phyloP scores from a whole-genome alignment of 441 rosid genomes.

The Flueggea neowawraea region DNA sequence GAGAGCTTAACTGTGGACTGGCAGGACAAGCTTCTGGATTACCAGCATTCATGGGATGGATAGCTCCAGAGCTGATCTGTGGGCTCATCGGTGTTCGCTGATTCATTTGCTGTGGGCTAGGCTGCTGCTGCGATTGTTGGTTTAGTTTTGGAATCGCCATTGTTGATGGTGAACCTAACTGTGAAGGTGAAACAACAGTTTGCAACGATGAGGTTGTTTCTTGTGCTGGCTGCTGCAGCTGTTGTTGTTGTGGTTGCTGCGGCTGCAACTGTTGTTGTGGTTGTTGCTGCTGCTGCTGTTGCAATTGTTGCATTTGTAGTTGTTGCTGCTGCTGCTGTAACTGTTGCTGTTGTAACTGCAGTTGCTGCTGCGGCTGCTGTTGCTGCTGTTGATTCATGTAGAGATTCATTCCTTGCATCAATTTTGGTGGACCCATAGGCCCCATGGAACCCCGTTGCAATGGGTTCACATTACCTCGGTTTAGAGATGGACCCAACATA shows the following conservation, averaged over 20 bases:
- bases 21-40: slow-evolving; percentile 88
- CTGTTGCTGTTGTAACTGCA: slow-evolving; percentile 31
- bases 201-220: slow-evolving; percentile 69
- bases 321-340: slow-evolving; percentile 26
- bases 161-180: slow-evolving; percentile 77
- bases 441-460: slow-evolving; percentile 67
- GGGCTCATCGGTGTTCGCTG: slow-evolving; percentile 99
- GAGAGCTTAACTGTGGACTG: slow-evolving; percentile 96
- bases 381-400: slow-evolving; percentile 78
- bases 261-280: slow-evolving; percentile 28
- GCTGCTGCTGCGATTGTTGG: slow-evolving; percentile 56
- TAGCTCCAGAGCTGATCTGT: slow-evolving; percentile 82
- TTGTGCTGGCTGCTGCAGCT: slow-evolving; percentile 42
- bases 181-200: slow-evolving; percentile 76
- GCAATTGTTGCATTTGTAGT: slow-evolving; percentile 33
- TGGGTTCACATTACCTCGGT: slow-evolving; percentile 53
- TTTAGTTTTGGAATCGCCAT: slow-evolving; percentile 60
- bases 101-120: slow-evolving; percentile 90
- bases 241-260: slow-evolving; percentile 23
- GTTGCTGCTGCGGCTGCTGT: slow-evolving; percentile 50
- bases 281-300: slow-evolving; percentile 26
- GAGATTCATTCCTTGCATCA: slow-evolving; percentile 49
- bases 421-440: slow-evolving; percentile 90
- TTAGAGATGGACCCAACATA: slow-evolving; percentile 59
- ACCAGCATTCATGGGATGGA: slow-evolving; percentile 73